A percentile compares a stretch with the other conserved stretches of the same genome.
Conservation (phyloP, 2,329 filamentous ascomycete species). For the Diaporthe amygdali region DNA sequence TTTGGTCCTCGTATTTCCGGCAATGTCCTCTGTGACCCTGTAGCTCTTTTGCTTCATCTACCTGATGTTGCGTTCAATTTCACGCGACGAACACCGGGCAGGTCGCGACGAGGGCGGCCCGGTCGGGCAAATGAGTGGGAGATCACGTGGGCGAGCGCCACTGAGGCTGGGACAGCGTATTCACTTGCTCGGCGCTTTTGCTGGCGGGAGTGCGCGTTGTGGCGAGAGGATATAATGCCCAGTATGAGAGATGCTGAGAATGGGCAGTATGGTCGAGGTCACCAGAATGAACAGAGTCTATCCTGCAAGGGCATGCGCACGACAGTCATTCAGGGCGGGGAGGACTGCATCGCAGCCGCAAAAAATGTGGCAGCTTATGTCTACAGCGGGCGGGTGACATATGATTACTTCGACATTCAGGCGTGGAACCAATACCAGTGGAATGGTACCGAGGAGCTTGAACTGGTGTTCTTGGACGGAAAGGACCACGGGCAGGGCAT, state of each 20-base stretch:
- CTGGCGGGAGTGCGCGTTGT: not conserved
- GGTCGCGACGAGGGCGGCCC: not conserved
- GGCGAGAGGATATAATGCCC: not conserved
- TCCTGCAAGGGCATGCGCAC: constrained; percentile 24
- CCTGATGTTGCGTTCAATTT: not conserved
- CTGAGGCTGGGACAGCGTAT: not conserved
- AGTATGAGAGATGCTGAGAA: not conserved
- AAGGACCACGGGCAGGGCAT: constrained; percentile 32
- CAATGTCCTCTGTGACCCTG: not conserved
- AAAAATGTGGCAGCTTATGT: constrained; percentile 33
- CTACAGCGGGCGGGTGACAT: constrained; percentile 29
- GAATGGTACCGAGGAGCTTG: constrained; percentile 26
- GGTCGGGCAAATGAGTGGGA: not conserved
- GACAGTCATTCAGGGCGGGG: constrained; percentile 31
- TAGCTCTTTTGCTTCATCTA: not conserved
- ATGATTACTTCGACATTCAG: not conserved
- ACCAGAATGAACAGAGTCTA: too few relatives aligned
- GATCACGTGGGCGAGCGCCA: not conserved
- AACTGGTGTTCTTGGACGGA: constrained; percentile 32
- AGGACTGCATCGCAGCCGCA: constrained; percentile 31
- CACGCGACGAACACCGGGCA: not conserved
- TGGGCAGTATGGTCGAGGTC: too few relatives aligned
- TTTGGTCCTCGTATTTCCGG: not conserved
- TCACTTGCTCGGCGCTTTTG: not conserved
- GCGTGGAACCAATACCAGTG: not conserved